phyloP scores from a whole-genome alignment of 345 rosid species.

The Bruguiera parviflora region DNA sequence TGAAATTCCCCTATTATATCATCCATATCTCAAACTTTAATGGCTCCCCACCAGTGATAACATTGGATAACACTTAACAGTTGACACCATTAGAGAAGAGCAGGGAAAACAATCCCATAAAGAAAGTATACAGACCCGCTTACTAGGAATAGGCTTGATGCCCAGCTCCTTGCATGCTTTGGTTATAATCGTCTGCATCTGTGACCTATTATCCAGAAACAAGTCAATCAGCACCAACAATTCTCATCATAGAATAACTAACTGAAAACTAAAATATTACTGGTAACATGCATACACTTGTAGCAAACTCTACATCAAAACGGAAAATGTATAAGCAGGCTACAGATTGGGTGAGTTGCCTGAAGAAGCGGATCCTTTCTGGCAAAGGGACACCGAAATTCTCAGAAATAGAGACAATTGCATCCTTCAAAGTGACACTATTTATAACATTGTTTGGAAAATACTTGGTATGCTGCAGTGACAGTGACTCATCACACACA shows the following conservation, averaged over 20 bases:
- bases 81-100: neutral
- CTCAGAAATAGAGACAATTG: slow-evolving; percentile 56
- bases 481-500: slow-evolving; percentile 79
- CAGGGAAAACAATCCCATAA: slow-evolving; percentile 6
- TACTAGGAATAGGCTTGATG: slow-evolving; percentile 78
- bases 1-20: too few relatives aligned
- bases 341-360: slow-evolving; percentile 30
- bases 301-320: too few relatives aligned
- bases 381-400: slow-evolving; percentile 78
- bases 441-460: slow-evolving; percentile 91
- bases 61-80: too few relatives aligned
- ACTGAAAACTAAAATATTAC: neutral
- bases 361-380: slow-evolving; percentile 75
- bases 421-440: slow-evolving; percentile 79
- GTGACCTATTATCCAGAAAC: slow-evolving; percentile 51
- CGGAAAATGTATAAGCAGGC: neutral
- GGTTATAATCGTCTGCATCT: slow-evolving; percentile 91
- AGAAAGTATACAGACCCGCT: slow-evolving; percentile 53
- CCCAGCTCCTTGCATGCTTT: slow-evolving; percentile 82
- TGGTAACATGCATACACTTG: neutral
- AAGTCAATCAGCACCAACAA: neutral
- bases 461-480: slow-evolving; percentile 83
- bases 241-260: neutral
- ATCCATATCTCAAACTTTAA: neutral
- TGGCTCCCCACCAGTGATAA: neutral